Percentiles rank a stretch among this genome's conserved stretches.
These are phyloP conservation scores for Potentilla sterilis DNA, from an alignment of 306 rosid genomes.

Conservation along the genomic window DNA sequence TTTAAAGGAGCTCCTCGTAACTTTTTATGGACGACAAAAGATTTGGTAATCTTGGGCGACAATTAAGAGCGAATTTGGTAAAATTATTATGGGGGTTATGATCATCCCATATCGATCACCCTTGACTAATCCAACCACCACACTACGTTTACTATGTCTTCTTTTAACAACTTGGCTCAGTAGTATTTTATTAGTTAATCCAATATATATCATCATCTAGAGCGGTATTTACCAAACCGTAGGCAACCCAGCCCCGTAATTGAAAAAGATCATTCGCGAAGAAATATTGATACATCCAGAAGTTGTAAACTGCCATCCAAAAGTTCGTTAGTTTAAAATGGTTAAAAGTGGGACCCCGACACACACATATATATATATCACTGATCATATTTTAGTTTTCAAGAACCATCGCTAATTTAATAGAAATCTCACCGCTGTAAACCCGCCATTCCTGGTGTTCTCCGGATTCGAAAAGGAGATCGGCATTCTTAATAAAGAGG, in stretches of 20 bases:
- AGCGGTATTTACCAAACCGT: constrained; percentile 5
- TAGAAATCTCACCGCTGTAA: not conserved
- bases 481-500: not conserved
- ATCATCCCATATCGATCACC: not conserved
- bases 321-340: not conserved
- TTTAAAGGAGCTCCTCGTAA: too few species aligned
- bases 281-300: constrained; percentile 4
- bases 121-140: not conserved
- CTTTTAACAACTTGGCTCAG: not conserved
- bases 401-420: not conserved
- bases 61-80: not conserved
- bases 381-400: not conserved
- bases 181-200: not conserved
- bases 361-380: not conserved
- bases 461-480: not conserved
- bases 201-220: not conserved
- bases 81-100: not conserved
- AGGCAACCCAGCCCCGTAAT: not conserved
- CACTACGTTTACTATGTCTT: not conserved
- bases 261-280: not conserved
- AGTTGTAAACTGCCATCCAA: not conserved
- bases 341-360: not conserved
- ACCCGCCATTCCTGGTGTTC: not conserved
- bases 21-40: not conserved
- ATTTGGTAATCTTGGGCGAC: constrained; percentile 2